Evolutionary conservation across 768 basidiomycete genomes (phyloP).

Genomic region (Porphyrellus cyaneotinctus): DNA sequence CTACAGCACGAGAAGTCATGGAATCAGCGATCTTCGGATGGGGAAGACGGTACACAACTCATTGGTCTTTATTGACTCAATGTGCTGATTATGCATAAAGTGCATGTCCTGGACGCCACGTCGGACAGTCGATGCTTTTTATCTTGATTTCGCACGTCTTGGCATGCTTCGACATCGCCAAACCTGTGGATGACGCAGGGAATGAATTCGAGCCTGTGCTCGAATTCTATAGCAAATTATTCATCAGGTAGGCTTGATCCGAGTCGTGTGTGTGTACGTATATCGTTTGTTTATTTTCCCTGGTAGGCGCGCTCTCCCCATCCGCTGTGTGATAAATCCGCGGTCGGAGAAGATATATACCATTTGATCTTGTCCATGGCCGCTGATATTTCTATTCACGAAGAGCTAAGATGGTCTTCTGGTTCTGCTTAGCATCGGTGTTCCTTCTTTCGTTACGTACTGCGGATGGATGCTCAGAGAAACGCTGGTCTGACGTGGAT

Average conservation of each 20-base stretch:
- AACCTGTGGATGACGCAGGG: background rate
- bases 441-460: too few species aligned
- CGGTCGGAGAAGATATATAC: background rate
- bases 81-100: background rate
- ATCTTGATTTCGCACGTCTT: background rate
- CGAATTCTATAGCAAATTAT: background rate
- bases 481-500: too few species aligned
- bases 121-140: background rate
- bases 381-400: too few species aligned
- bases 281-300: background rate
- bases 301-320: background rate
- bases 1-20: background rate
- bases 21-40: constrained; percentile 1
- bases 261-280: background rate
- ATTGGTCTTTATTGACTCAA: background rate
- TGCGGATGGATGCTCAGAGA: too few species aligned
- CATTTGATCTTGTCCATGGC: too few species aligned
- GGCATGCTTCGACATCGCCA: background rate
- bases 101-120: constrained; percentile 1
- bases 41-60: background rate
- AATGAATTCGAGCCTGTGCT: background rate
- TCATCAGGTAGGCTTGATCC: background rate
- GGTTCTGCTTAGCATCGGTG: too few species aligned
- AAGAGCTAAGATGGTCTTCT: too few species aligned
- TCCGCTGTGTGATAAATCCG: background rate